Evolutionary conservation across 768 basidiomycete species (phyloP).

Genomic region (Phylloporus sp.): DNA sequence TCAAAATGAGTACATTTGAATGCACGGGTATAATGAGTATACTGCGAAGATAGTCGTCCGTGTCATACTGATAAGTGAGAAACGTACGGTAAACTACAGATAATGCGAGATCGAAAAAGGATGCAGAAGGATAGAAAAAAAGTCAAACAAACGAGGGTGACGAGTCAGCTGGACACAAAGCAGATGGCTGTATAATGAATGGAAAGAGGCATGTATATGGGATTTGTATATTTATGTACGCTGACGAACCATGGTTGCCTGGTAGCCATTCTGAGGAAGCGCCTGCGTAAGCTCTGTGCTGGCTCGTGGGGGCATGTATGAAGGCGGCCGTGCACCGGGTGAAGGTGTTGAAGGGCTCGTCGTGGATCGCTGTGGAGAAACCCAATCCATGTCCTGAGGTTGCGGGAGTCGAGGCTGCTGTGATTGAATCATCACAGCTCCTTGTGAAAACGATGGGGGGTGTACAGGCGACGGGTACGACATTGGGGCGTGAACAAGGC

Average conservation of each 20-base stretch:
- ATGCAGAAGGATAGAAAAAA: slow-evolving; percentile 26
- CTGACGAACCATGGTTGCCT: slow-evolving; percentile 44
- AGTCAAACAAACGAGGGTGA: slow-evolving; percentile 22
- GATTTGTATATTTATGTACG: slow-evolving; percentile 37
- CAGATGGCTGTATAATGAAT: slow-evolving; percentile 20
- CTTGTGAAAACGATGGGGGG: slow-evolving; percentile 42
- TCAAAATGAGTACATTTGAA: slow-evolving; percentile 38
- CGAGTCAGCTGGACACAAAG: slow-evolving; percentile 25
- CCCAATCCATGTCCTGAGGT: slow-evolving; percentile 42
- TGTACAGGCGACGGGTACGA: slow-evolving; percentile 43
- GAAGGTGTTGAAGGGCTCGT: slow-evolving; percentile 30
- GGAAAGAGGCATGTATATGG: slow-evolving; percentile 1
- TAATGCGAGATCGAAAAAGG: slow-evolving; percentile 42
- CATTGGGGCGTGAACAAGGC: slow-evolving; percentile 39
- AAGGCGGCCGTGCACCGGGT: slow-evolving; percentile 45
- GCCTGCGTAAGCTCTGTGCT: slow-evolving; percentile 41
- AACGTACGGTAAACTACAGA: slow-evolving; percentile 57
- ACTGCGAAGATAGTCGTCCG: slow-evolving; percentile 57
- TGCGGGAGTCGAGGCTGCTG: slow-evolving; percentile 37
- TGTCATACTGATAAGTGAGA: slow-evolving; percentile 47
- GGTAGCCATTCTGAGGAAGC: slow-evolving; percentile 41
- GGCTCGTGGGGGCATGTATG: slow-evolving; percentile 43
- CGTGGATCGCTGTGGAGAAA: slow-evolving; percentile 35
- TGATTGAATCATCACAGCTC: slow-evolving; percentile 39
- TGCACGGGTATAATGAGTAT: slow-evolving; percentile 55